Evolutionary conservation across 768 basidiomycete genomes (phyloP), one percentile per base, ranked within the genome.

Genomic region (Trametes sanguinea): DNA sequence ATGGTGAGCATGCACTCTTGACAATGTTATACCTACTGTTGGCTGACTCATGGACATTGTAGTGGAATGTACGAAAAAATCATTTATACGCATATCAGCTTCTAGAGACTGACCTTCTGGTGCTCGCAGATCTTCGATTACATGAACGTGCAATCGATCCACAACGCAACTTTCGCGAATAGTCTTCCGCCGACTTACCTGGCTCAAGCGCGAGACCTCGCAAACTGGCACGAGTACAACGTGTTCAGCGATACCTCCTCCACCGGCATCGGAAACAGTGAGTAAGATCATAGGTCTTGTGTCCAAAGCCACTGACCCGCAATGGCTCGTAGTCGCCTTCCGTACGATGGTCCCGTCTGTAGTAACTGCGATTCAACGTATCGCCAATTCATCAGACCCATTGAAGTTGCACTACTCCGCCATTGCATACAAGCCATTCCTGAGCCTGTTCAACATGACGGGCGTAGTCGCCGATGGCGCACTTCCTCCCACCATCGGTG

Each of bases 361-460:
- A 61, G 63, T 90, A 11, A 67, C 76, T 37, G 81, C 82, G 6
- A 76, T 92, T 35, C 68, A 76, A 0, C 74, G 74, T 9, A 85
- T 92, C 71, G 74, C 75, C 7, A 80, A 85, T 65, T 46, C 73
- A 3, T 75, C 78, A 2, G 78, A 84, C 61, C 81, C 86, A 0
- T 67, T 85, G 58, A 85, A 86, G 70, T 68, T 93, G 44, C 72
- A 78, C 29, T 83, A 87, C 65, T 77, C 83, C 35, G 84, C 84
- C 9, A 78, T 87, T 53, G 80, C 89, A 0, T 92, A 92, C 78
- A 91, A 92, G 72, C 90, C 90, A 0, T 88, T 92, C 76, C 61
- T 90, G 35, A 87, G 86, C 8, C 72, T 92, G 47, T 92, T 92
- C 78, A 88, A 89, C 73, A 86, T 92, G 84, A 89, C 87, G 0